These are phyloP conservation scores for Silene coronaria DNA, from an alignment of 179 eudicot genomes.

Conservation along the genomic window DNA sequence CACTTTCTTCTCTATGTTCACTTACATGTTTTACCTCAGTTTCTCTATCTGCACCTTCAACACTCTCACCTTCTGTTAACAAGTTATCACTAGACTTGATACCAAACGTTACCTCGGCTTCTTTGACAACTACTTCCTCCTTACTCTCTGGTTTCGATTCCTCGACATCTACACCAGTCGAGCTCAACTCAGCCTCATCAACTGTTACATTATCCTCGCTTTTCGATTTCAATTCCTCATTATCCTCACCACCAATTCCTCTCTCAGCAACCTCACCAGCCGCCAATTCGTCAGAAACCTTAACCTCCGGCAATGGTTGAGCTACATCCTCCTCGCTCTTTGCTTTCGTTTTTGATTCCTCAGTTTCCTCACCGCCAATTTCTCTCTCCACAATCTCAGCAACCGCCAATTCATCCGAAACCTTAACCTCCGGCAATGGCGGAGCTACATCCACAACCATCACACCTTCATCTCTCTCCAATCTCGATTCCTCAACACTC, in stretches of 20 bases:
- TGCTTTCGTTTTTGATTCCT: neutral
- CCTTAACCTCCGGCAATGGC: constrained; percentile 10
- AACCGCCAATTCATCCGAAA: neutral
- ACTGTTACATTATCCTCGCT: neutral
- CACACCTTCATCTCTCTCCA: constrained; percentile 1
- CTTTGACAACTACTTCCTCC: neutral
- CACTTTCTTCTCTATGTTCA: neutral
- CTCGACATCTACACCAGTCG: neutral
- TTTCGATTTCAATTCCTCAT: neutral
- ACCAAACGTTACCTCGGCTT: neutral
- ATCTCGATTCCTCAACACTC: constrained; percentile 8
- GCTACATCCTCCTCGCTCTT: neutral
- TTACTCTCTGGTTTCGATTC: neutral
- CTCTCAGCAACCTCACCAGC: neutral
- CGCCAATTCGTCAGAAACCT: constrained; percentile 6
- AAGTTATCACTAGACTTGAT: too few relatives aligned
- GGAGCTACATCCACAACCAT: neutral
- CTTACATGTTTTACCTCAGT: neutral
- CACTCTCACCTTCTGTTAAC: neutral
- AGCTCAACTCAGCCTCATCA: neutral
- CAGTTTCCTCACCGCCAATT: neutral
- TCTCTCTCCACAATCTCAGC: constrained; percentile 8
- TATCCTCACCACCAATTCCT: neutral
- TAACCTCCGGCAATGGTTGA: neutral
- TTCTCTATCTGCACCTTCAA: neutral